Evolutionary conservation across 352 stramenopile species (phyloP).

Genomic region (Thraustochytrium striatum): DNA sequence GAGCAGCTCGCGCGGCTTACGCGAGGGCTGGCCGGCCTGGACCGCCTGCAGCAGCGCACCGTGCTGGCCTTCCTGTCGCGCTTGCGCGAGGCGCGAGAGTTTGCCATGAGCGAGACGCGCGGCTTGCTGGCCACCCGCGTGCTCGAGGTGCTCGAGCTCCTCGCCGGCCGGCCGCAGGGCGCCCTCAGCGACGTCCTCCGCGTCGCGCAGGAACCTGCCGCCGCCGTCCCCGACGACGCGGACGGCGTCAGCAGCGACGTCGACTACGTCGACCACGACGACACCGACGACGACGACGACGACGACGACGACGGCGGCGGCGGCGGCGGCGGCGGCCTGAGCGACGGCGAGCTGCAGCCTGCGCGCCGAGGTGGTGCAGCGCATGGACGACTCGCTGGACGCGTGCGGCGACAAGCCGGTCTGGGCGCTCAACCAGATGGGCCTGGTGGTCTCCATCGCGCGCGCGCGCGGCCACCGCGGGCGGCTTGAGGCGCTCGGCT

Average conservation of each 20-base stretch:
- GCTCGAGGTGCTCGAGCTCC: conserved; percentile 30
- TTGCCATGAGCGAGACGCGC: background rate
- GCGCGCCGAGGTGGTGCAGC: conserved; percentile 19
- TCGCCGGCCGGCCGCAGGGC: background rate
- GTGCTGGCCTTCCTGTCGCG: conserved; percentile 22
- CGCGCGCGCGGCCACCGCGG: conserved; percentile 3
- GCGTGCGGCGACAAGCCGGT: conserved; percentile 46
- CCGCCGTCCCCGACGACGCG: background rate
- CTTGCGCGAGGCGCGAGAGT: conserved; percentile 21
- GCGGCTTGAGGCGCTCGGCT: background rate
- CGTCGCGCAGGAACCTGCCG: background rate
- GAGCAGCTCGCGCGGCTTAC: too few species aligned
- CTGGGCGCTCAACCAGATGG: conserved; percentile 47
- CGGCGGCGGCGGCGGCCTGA: background rate
- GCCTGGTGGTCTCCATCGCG: background rate
- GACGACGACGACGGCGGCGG: background rate
- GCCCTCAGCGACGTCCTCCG: background rate
- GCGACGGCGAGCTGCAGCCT: too few species aligned
- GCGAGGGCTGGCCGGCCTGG: too few species aligned
- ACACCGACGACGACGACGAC: background rate
- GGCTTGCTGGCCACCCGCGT: conserved; percentile 2
- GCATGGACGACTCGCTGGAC: conserved; percentile 20
- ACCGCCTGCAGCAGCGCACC: background rate
- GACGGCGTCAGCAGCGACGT: background rate
- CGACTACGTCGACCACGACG: background rate